Base-by-base conservation (phyloP, 176 grass and related monocot genomes). In the Musa beccarii region DNA sequence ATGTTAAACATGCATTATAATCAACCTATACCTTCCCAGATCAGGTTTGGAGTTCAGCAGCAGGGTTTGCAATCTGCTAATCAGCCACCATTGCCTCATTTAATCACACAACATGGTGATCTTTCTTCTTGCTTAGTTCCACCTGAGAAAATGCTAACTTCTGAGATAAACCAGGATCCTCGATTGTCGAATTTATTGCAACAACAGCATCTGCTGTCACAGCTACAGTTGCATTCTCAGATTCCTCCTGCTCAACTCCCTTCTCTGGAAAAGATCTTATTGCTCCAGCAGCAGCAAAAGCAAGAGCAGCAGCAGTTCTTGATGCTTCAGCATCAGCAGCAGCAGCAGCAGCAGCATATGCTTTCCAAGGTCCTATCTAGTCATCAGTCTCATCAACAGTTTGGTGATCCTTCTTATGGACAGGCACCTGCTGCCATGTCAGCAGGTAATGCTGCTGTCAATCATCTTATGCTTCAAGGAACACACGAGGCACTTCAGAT, bases 251-350 rank as follows among this genome's bases (percentile, higher is more conserved):
- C 86, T 76, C 85, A 87, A 89, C 89, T 99, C 51, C 91, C 89
- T 66, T 69, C 95, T 51, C 57, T 95, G 86, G 96, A 99, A 81
- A 95, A 99, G 63, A 78, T 89, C 53, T 81, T 99, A 78, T 74
- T 95, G 81, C 86, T 99, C 59, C 87, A 95, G 75, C 96, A 99
- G 74, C 91, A 99, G 80, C 93, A 96, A 59, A 81, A 90, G 13
- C 90, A 85, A 28, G 82, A 85, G 21, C 88, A 92, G 23, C 86
- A 89, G 11, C 89, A 97, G 34, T 83, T 87, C 76, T 56, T 84
- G 29, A 71, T 90, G 71, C 74, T 89, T 69, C 61, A 65, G n/a
- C 75, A 76, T 2, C 73, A 73, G 11, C 92, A 95, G n/a, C 75
- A 76, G 9, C 73, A 73, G 11, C 92, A 95, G 76, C 92, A 91